Conservation (phyloP, 2,329 filamentous ascomycete genomes). For the Penicillium sp. region DNA sequence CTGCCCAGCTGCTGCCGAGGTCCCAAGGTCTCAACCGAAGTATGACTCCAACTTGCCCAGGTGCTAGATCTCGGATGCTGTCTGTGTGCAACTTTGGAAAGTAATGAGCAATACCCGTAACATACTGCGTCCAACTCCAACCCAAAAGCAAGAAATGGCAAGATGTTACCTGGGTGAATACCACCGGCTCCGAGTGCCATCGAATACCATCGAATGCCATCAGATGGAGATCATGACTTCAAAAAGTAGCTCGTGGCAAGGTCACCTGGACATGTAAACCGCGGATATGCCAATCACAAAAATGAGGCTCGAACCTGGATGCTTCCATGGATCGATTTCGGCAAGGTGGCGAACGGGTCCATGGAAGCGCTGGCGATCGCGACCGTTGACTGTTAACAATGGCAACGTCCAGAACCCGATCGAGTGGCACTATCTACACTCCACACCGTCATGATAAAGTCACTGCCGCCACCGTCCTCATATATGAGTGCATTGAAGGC, state of each 20-base stretch:
- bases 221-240: background rate
- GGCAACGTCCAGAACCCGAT: background rate
- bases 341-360: too few species aligned
- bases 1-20: background rate
- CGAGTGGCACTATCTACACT: too few species aligned
- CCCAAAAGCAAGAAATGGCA: too few species aligned
- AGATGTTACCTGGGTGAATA: too few species aligned
- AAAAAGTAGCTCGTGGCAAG: background rate
- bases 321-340: background rate
- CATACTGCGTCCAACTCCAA: too few species aligned
- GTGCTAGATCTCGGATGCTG: too few species aligned
- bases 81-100: too few species aligned
- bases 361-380: background rate
- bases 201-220: too few species aligned
- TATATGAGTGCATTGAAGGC: background rate
- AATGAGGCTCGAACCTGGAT: background rate
- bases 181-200: background rate
- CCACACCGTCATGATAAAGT: slow-evolving; percentile 32
- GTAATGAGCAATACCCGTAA: too few species aligned
- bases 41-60: too few species aligned
- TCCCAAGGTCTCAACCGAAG: background rate
- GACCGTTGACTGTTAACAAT: background rate
- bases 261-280: background rate
- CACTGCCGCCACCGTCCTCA: slow-evolving; percentile 31
- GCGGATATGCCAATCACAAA: background rate